Conservation (phyloP, 495 filamentous ascomycete species). For the Pseudomonodictys pantanalensis region DNA sequence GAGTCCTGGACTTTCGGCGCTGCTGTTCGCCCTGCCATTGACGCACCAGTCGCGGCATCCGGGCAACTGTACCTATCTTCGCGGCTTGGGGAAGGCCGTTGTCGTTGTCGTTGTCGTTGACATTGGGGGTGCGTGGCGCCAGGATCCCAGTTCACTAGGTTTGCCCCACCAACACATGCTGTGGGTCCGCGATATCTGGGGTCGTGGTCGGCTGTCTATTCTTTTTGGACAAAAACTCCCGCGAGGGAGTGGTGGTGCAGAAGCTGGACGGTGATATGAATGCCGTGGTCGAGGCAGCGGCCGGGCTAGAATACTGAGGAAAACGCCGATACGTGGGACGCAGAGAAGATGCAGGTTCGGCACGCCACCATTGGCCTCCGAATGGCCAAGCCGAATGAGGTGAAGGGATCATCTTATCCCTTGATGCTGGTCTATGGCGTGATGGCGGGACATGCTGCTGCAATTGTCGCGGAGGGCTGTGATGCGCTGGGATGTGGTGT, state of each 20-base stretch:
- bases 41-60: neutral
- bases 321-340: conserved; percentile 10
- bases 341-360: conserved; percentile 7
- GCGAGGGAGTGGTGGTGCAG: neutral
- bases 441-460: neutral
- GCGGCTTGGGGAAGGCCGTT: too few relatives aligned
- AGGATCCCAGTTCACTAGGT: too few relatives aligned
- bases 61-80: too few relatives aligned
- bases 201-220: too few relatives aligned
- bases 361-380: conserved; percentile 21
- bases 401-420: conserved; percentile 4
- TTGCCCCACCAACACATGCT: too few relatives aligned
- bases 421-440: conserved; percentile 14
- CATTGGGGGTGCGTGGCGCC: too few relatives aligned
- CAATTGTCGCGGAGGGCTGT: neutral
- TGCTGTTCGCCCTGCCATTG: conserved; percentile 1
- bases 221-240: too few relatives aligned
- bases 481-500: neutral
- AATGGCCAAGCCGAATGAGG: neutral
- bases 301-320: conserved; percentile 6
- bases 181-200: too few relatives aligned
- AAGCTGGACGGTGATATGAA: neutral
- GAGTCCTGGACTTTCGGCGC: conserved; percentile 23
- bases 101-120: too few relatives aligned
- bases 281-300: neutral